Evolutionary conservation across 1,284 basidiomycete species (phyloP), one percentile per base, ranked within the genome.

Genomic region (Chondrostereum purpureum): DNA sequence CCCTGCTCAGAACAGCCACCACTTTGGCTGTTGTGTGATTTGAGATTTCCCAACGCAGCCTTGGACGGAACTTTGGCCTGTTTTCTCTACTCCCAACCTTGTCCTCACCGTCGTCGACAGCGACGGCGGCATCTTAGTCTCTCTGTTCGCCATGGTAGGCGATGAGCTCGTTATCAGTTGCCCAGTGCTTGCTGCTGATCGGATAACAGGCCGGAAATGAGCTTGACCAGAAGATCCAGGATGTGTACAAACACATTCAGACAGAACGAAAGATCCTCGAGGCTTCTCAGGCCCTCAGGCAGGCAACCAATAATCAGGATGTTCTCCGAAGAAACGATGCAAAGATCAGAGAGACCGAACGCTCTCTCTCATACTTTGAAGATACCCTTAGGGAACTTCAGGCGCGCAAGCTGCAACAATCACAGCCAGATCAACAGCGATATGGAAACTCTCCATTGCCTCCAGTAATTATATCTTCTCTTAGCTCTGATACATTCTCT

Each of bases 221-320:
- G 68, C 72, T 89, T 65, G 86, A 91, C 75, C 80, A 83, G 75
- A 93, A 93, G 79, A 92, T 95, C 62, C 83, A 88, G 65, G 90
- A 93, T 67, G 82, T 94, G 59, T 82, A 87, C 68, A 84, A 80
- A 65, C 87, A 89, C 65, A 94, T 95, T 65, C 80, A 88, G 68
- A 92, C 86, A 42, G 91, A 95, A 70, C 87, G 86, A 66, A 92
- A 92, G 75, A 84, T 94, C 62, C 78, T 95, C 55, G 88, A 94
- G 66, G 92, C 86, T 16, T 84, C 84, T 42, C 80, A 88, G 60
- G 75, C 80, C 52, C 74, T 95, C 50, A 78, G 85, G 42, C 79
- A 81, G 60, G 92, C 90, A 3, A 93, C 92, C 27, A 78, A 70
- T 42, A 95, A 95, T 60, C 88, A 80, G 53, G 91, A 94, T 66